Base-by-base conservation (phyloP, 2,329 filamentous ascomycete species). In the Fusarium oligoseptatum region DNA sequence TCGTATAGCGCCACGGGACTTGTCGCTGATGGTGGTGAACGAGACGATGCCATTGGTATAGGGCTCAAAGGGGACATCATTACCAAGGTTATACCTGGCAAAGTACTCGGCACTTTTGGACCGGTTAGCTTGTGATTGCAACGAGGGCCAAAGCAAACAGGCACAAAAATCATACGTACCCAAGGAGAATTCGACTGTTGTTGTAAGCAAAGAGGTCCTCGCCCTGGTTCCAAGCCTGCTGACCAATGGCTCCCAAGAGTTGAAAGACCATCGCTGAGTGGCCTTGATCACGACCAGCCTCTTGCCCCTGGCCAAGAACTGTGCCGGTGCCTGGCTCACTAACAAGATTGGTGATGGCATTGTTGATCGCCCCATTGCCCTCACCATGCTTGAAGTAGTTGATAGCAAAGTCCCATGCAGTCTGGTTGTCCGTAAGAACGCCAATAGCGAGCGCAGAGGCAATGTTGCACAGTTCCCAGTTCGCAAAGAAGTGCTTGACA, bases 161-260 rank as follows among this genome's bases (percentile, higher is more conserved):
- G 10, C 3, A 24, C 32, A 34, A 24, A 8, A 8, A 32, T 50
- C 7, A 17, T 36, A 67, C 67, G n/a, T 65, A 74, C 74, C 74
- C 74, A 1, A 72, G 65, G 2, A 76, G 73, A 3, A 76, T 76
- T 1, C 70, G 73, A 11, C 68, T 76, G 11, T 76, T 45, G 14
- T 72, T 69, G 7, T 72, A 76, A 2, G 55, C 34, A 57, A 57
- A 57, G 15, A 57, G 55, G 15, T 57, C 55, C n/a, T 57, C 55
- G 20, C 55, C 55, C 22, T 57, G 55, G 10, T 57, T 57, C 55
- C 55, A 57, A 22, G 55, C 34, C 55, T 57, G 55, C 22, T 57
- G 55, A 1, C 55, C 34, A 27, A 57, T 39, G 14, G 5, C 55
- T 36, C 20, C 55, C 5, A 57, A 12, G 6, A 39, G 36, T 20